Base-by-base conservation (phyloP, 352 stramenopile species). In the Phytophthora tubulina region DNA sequence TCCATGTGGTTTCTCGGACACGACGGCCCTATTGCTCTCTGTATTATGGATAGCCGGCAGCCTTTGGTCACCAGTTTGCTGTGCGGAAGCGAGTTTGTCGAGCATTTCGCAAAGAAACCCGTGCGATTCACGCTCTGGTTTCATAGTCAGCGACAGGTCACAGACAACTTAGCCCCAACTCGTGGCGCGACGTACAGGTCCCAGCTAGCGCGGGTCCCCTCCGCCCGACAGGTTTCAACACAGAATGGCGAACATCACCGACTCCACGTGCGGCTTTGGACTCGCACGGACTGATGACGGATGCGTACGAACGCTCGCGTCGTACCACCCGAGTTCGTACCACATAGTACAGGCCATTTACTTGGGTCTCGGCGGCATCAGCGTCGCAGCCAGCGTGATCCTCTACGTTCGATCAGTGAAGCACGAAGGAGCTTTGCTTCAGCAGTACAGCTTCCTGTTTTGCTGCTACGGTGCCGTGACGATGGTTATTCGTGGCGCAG, bases 401-500 rank as follows among this genome's bases (percentile, higher is more conserved):
- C 76, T 84, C 6, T 85, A 80, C 59, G 38, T 79, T 7, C 67
- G 74, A 15, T 79, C 76, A 3, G 67, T 79, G 35, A 79, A 75
- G 57, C 70, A 80, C 46, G 72, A 84, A 17, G 72, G 74, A 3
- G 57, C 76, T 14, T 59, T 75, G 30, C 68, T 87, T n/a, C 79
- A 87, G 62, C 71, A 80, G 38, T 79, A 78, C 51, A 80, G 67
- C 52, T 82, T 87, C 21, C 62, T 87, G 45, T 75, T 84, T 44
- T 83, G 73, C 58, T 78, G 75, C 35, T 87, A 85, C 31, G 70
- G 65, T 10, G 78, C 79, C 21, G 64, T 82, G 32, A 84, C 79
- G 7, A 73, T 87, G 51, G 63, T 83, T 6, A 76, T 82, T 30
- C 79, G 79, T 41, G 75, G 74, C 14, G 69, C 75, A 3, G 79